Evolutionary conservation across 108 stramenopile genomes (phyloP), one percentile per base, ranked within the genome.

Genomic region (Cylindrotheca fusiformis): DNA sequence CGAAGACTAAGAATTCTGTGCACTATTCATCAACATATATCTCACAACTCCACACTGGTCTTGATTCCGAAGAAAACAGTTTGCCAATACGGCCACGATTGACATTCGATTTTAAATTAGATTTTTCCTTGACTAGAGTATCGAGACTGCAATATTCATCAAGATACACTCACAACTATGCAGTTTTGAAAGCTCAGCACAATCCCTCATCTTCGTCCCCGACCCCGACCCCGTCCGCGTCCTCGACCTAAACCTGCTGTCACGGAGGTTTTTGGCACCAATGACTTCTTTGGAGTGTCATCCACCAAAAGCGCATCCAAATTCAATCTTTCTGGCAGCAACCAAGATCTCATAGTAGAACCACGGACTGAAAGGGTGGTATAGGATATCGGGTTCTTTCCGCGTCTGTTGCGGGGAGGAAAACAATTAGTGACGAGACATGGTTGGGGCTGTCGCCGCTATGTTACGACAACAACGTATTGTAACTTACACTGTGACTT

Each of bases 241-340:
- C 76, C 81, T 60, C 71, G 36, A 46, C 79, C 79, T 57, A 65
- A 21, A 60, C 76, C 58, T 65, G 68, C 67, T 60, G 30, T 46
- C 28, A 56, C 67, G 53, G 68, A 47, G 21, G 72, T 53, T 58
- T 68, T 65, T 45, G 67, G 61, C 19, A 71, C 55, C 8, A 65
- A 55, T 46, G 75, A 74, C 72, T 81, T 82, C 78, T 97, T 96
- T 3, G 92, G 92, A 28, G 90, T 80, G 72, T 98, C 99, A 58
- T 99, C 99, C 4, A 99, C 93, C 65, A 99, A 76, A 22, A 98
- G 60, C 23, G 95, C 92, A 78, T 98, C 97, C 60, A 99, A 76
- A 79, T 99, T 98, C 27, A 99, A 68, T 32, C 82, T 80, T 71
- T 99, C 99, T n/a, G 99, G 99, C 23, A 99, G 81, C 26, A 99